Conservation (phyloP, 139 green algal species). For the Closterium sp. region DNA sequence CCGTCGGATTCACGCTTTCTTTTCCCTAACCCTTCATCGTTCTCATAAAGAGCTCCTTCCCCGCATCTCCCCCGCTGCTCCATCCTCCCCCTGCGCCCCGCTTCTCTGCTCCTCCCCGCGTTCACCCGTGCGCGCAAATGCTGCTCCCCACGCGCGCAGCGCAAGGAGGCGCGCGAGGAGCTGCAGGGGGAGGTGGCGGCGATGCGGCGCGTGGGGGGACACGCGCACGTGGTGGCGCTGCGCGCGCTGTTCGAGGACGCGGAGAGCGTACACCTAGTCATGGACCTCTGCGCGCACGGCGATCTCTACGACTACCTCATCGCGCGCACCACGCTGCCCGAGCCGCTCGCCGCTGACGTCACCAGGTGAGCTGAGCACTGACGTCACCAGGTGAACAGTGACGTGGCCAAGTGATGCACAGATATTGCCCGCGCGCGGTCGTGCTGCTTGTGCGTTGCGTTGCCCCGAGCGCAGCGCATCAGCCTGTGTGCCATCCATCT, state of each 20-base stretch:
- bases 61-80: not conserved
- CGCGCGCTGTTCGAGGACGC: conserved; percentile 7
- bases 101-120: not conserved
- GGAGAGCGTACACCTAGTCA: not conserved
- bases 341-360: not conserved
- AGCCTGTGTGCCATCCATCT: no score
- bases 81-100: not conserved
- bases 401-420: no score
- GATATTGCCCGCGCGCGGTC: no score
- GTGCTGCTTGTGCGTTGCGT: no score
- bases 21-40: not conserved
- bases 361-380: not conserved
- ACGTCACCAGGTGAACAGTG: no score
- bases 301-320: conserved; percentile 11
- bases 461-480: no score
- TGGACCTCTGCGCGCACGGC: conserved; percentile 5
- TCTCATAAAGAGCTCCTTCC: no score
- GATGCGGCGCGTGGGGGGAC: conserved; percentile 1
- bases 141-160: not conserved
- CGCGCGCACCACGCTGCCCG: not conserved
- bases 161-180: not conserved
- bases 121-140: not conserved
- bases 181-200: not conserved
- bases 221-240: conserved; percentile 1
- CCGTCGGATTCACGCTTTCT: not conserved